Percentiles rank a stretch among this genome's conserved stretches.
Evolutionary conservation across 1,284 basidiomycete species (phyloP).

Genomic region (Apiotrichum akiyoshidainum): DNA sequence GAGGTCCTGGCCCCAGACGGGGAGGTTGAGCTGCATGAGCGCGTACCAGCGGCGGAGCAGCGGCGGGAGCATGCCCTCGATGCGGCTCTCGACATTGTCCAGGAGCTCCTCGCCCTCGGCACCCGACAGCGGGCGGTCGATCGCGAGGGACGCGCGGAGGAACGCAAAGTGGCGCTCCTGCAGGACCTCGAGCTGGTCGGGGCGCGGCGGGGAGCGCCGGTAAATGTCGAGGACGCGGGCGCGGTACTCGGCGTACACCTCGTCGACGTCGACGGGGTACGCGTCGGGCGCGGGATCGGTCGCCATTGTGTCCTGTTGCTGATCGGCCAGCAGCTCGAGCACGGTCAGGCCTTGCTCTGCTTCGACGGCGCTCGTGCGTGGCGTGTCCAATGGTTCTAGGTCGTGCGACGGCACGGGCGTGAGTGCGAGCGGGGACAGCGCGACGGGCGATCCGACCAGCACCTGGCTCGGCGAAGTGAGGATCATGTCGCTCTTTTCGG

Average conservation of each 20-base stretch:
- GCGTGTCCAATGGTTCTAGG: too few relatives aligned
- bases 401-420: too few relatives aligned
- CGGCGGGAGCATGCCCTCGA: background rate
- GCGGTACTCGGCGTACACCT: background rate
- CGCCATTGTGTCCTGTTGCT: background rate
- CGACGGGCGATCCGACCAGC: background rate
- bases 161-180: background rate
- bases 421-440: background rate
- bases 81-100: background rate
- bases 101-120: background rate
- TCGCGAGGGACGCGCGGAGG: background rate
- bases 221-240: background rate
- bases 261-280: background rate
- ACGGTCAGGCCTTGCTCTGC: background rate
- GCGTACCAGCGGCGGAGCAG: background rate
- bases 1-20: conserved; percentile 1
- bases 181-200: background rate
- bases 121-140: background rate
- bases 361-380: background rate
- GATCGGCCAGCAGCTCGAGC: background rate
- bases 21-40: background rate
- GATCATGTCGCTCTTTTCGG: background rate
- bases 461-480: background rate
- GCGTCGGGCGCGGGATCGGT: background rate
- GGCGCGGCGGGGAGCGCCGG: background rate